Base-by-base conservation (phyloP, 805 yeast species). In the Candida chauliodis region DNA sequence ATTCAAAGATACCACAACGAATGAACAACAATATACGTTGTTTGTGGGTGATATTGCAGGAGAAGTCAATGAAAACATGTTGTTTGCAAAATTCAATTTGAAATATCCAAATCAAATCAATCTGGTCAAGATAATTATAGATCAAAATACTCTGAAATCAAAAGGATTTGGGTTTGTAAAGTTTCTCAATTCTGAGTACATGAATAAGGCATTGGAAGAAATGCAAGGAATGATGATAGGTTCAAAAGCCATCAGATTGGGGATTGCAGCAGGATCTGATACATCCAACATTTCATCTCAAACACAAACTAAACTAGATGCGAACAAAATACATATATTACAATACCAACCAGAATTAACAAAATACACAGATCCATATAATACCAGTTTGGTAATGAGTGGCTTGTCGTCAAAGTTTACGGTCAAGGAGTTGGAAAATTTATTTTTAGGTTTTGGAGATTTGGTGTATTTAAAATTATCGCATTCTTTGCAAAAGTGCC, bases 141-240 rank as follows among this genome's bases (percentile, higher is more conserved):
- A 89, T 58, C 80, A 78, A 26, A 55, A 60, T 9, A 79, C 95
- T 1, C 81, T 82, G 21, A 71, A 71, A 34, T 76, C 91, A 5
- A 80, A 85, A 53, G 95, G 96, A 9, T 89, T 84, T 59, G 97
- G 96, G 2, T 90, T 90, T 65, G 86, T 88, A n/a, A 78, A 86
- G 44, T 88, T 89, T 55, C 52, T 69, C 24, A 72, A 73, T 41
- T 80, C 76, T 43, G 69, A 71, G 8, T 88, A 83, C 27, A 88
- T 83, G 58, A 81, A 79, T 48, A 72, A 79, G 36, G 88, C 96
- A 0, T 57, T 87, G 28, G 53, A 70, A 16, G 95, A 85, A 53
- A 85, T 88, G 95, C 90, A 84, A 59, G 95, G 95, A 3, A 71
- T 71, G 14, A 65, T 77, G 27, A 60, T 88, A 31, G 81, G 83